Conservation (phyloP, 2,329 filamentous ascomycete species). For the Hypoxylon sp. region DNA sequence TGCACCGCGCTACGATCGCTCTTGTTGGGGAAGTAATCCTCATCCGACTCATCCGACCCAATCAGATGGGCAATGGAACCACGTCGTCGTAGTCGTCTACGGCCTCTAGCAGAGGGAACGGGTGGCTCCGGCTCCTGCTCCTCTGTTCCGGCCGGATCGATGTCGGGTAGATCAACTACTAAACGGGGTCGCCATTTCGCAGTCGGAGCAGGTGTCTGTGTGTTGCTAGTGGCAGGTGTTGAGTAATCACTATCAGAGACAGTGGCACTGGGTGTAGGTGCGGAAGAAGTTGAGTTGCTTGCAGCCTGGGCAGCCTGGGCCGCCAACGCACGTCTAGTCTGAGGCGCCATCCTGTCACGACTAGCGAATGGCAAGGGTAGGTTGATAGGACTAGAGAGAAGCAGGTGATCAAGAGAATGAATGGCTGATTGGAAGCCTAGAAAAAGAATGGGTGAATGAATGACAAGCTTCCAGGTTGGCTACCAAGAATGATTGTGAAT, state of each 20-base stretch:
- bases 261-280: slow-evolving; percentile 53
- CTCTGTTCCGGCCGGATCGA: slow-evolving; percentile 60
- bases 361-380: neutral
- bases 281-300: slow-evolving; percentile 56
- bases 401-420: neutral
- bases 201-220: slow-evolving; percentile 58
- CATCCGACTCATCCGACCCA: slow-evolving; percentile 53
- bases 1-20: slow-evolving; percentile 29
- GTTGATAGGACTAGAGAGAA: neutral
- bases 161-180: slow-evolving; percentile 56
- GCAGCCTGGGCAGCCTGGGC: slow-evolving; percentile 41
- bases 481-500: neutral
- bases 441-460: neutral
- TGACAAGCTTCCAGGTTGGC: neutral
- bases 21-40: slow-evolving; percentile 51
- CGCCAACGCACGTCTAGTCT: slow-evolving; percentile 43
- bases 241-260: slow-evolving; percentile 58
- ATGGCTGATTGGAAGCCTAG: neutral
- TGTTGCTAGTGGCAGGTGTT: slow-evolving; percentile 62
- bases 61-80: slow-evolving; percentile 47
- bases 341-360: slow-evolving; percentile 47
- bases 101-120: slow-evolving; percentile 34
- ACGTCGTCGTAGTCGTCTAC: slow-evolving; percentile 47
- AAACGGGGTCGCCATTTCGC: slow-evolving; percentile 44
- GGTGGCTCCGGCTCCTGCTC: slow-evolving; percentile 52